Base-by-base conservation (phyloP, 179 eudicot species). In the Silene coronaria region DNA sequence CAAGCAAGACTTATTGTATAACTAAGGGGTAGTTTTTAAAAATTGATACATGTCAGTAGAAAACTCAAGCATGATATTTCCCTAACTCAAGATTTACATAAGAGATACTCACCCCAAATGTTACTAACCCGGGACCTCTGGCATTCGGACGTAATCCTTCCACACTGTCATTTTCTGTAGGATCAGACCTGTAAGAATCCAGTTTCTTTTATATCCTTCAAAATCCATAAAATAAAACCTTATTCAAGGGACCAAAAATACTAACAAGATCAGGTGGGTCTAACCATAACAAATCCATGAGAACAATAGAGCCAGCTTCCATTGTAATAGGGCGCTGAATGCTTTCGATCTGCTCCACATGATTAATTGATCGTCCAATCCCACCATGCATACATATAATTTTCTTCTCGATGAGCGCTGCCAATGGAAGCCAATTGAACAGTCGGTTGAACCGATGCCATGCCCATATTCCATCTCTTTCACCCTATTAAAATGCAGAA, bases 361-460 rank as follows among this genome's bases (percentile, higher is more conserved):
- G 99, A 86, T 93, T 96, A 61, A 96, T 93, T 64, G 99, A 96
- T 68, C 98, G 89, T 75, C 99, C 99, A 73, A 96, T 96, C 60
- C 99, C 99, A 81, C 99, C 99, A 81, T 96, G 99, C 98, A 96
- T 93, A 81, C 99, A 96, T 48, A 96, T 90, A 53, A 96, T 96
- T 82, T 93, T 96, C 81, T 93, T 96, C 89, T 96, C 99, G 46
- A 96, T 93, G 34, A 93, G 87, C 72, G 99, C 99, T 61, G 99
- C 98, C 80, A 93, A 81, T 16, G 99, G 98, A 72, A 93, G 98
- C 98, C 99, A 96, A 82, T 96, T 96, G 81, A 93, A 96, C 75
- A 96, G 83, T 90, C 92, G 83, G 87, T 96, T 93, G 81, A 96
- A 87, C 79, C 98, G 88, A 81, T 93, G 99, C 99, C 99, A 93